Evolutionary conservation across 345 rosid species (phyloP), one percentile per base, ranked within the genome.

Genomic region (Arabidopsis arenosa): DNA sequence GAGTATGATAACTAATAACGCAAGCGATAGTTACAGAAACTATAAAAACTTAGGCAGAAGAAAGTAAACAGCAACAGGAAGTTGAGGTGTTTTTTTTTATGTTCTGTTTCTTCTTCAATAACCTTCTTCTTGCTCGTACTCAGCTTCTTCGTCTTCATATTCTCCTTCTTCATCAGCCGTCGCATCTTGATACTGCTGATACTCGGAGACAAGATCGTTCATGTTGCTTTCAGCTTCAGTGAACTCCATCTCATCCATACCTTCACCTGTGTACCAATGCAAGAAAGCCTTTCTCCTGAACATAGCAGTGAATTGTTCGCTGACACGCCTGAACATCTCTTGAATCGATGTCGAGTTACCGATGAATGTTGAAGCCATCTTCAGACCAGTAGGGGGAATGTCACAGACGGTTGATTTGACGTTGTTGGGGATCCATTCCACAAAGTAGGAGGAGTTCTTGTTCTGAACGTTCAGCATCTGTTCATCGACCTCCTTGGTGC

Each of bases 101-200:
- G 39, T 49, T 72, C n/a, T 11, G 65, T 45, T 39, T 48, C 78
- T 39, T 48, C 78, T 23, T 74, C 78, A 77, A 39, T 80, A 37
- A 43, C 39, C 54, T 63, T 80, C 81, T 48, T 81, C 89, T 41
- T 77, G 80, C 9, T 77, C 73, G 11, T 79, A 81, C 36, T 81
- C 84, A 0, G 67, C 80, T 15, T 79, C 86, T 41, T 75, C 79
- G 1, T 85, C 93, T 48, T 89, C 86, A 3, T 87, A 81, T 0
- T 83, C 83, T 13, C 82, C 88, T 67, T 89, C 94, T 44, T 89
- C 94, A 21, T 88, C 92, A 0, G 93, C 91, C 0, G 90, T 86
- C 32, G 94, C 94, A 82, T 89, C 94, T 68, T 89, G 94, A 74
- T 89, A 89, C 74, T 89, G 91, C 80, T 89, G 94, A 53, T 89